Base-by-base conservation (phyloP, 768 basidiomycete species). In the Trametes elegans region DNA sequence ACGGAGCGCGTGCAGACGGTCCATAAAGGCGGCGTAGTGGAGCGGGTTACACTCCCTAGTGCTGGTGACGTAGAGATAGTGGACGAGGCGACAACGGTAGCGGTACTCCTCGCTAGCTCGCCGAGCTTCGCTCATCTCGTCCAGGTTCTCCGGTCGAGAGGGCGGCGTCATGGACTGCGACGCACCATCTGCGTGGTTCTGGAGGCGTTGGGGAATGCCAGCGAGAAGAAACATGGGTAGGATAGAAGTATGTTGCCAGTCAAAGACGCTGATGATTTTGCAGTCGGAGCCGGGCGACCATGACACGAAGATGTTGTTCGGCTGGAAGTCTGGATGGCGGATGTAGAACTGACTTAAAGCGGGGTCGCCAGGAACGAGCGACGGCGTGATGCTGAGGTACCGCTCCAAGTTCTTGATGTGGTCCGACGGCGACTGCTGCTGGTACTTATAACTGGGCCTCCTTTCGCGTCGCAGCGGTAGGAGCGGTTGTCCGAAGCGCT, bases 171-270 rank as follows among this genome's bases (percentile, higher is more conserved):
- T 66, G 57, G 55, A 51, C 55, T 74, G 69, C 60, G 73, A 79
- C 60, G 66, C 60, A n/a, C 53, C 29, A 57, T 81, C 79, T 63
- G 68, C 70, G 63, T 79, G 64, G 70, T 81, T 82, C 70, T 79
- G 77, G 1, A 81, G 44, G 23, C 62, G 65, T 50, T 68, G 18
- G 43, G 79, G 79, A 64, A 77, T 67, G 59, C 75, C 71, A 31
- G 76, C 71, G 55, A 71, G 73, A 70, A 82, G 79, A 70, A 78
- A 81, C 60, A 60, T 21, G 64, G 80, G 79, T 29, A 81, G 72
- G 70, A 82, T 76, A 5, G 79, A 70, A 59, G 80, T 57, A 67
- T 81, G 79, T 59, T 68, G 66, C 66, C 65, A 66, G 60, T 68
- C 66, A 28, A 68, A 18, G 34, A 68, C 54, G 66, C 66, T 32